Evolutionary conservation across 352 stramenopile species (phyloP), one percentile per base, ranked within the genome.

Genomic region (Halophytophthora polymorphica): DNA sequence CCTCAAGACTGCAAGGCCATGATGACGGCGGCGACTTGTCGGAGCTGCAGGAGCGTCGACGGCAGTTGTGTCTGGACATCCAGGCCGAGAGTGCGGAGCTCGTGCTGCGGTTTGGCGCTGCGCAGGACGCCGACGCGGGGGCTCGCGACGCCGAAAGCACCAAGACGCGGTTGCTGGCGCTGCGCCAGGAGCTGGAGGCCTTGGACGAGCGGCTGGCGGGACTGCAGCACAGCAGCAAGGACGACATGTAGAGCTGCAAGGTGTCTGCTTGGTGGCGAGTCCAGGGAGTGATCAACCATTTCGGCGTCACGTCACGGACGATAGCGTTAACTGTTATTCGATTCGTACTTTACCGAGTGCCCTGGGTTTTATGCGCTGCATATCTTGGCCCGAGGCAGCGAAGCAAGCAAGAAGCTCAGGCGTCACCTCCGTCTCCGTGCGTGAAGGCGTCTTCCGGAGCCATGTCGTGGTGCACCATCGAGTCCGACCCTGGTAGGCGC

Each of bases 381-480:
- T n/a, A 31, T 31, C 25, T 31, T 8, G 25, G 4, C 25, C 8
- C 25, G 25, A 31, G 25, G 25, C 25, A 4, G 25, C 25, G 8
- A 31, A 4, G 25, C 25, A 31, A 31, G 25, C 4, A 31, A 8
- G 4, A 31, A 31, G 25, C 25, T 10, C 4, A 31, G 4, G 25
- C 25, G 25, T 31, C 25, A 31, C 25, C 25, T 31, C 25, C 4
- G 4, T 31, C 25, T 4, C 25, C 25, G 25, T 31, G 25, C 25
- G 8, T 31, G 4, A 31, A 31, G 4, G 4, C 25, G 25, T 13
- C 22, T 31, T 6, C 8, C 2, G 45, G 3, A 18, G 64, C 37
- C 29, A 88, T 88, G 77, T 86, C 73, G 25, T 88, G 77, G 77
- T 88, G 77, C 45, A 90, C 79, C 17, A 90, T 90, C 54, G 79